These are phyloP conservation scores for Globisporangium carolinianum DNA, from an alignment of 352 stramenopile species.

Conservation along the genomic window DNA sequence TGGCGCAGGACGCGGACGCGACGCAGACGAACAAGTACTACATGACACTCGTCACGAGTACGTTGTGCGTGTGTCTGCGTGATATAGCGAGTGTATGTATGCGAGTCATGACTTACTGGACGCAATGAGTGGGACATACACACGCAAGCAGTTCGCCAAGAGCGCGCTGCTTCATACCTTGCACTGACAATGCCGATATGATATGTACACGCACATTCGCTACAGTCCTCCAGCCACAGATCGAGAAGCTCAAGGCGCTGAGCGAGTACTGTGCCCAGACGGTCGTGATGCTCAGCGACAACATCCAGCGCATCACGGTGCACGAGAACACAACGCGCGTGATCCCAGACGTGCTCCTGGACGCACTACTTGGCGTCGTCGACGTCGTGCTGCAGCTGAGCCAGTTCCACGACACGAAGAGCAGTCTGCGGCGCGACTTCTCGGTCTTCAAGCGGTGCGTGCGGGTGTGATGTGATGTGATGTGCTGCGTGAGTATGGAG, in stretches of 20 bases:
- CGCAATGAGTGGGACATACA: no score
- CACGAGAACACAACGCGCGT: conserved; percentile 60
- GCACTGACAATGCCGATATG: no score
- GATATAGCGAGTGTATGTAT: no score
- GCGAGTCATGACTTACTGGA: no score
- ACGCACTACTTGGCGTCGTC: conserved; percentile 49
- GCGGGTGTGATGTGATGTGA: not conserved
- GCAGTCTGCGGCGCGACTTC: conserved; percentile 67
- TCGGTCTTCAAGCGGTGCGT: conserved; percentile 62
- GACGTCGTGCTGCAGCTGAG: conserved; percentile 63
- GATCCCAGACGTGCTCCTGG: conserved; percentile 54
- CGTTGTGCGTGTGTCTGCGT: not conserved
- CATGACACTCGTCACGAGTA: conserved; percentile 40
- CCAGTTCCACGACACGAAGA: conserved; percentile 60
- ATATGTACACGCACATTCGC: not conserved
- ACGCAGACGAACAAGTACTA: conserved; percentile 29
- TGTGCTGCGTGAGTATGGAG: no score
- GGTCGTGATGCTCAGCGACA: conserved; percentile 57
- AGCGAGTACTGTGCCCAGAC: conserved; percentile 52
- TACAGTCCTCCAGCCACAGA: conserved; percentile 51
- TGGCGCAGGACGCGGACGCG: conserved; percentile 16
- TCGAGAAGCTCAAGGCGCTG: conserved; percentile 46
- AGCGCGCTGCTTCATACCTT: no score
- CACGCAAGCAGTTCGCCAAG: no score
- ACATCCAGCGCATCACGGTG: conserved; percentile 56